These are phyloP conservation scores for Ziziphus jujuba DNA, from an alignment of 306 rosid genomes.

Conservation along the genomic window DNA sequence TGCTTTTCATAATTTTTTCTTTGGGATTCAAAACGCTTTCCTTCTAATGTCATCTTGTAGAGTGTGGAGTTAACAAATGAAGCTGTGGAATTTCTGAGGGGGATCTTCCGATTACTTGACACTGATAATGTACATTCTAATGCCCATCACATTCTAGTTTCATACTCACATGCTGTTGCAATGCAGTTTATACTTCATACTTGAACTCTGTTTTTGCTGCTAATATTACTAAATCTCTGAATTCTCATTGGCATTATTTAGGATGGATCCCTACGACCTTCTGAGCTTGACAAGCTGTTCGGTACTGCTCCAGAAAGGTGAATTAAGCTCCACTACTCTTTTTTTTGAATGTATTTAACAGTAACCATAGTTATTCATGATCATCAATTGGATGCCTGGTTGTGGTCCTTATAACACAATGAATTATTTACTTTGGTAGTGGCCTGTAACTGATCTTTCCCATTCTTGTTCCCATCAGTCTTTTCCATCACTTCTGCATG, in stretches of 20 bases:
- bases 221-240: slow-evolving; percentile 24
- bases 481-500: background rate
- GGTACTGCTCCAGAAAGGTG: slow-evolving; percentile 94
- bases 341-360: background rate
- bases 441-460: background rate
- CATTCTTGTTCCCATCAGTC: background rate
- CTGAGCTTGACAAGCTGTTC: slow-evolving; percentile 76
- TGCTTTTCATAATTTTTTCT: background rate
- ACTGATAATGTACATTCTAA: slow-evolving; percentile 63
- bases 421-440: background rate
- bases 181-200: slow-evolving; percentile 18
- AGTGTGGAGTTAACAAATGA: slow-evolving; percentile 86
- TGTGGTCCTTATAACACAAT: background rate
- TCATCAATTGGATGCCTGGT: background rate
- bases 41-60: slow-evolving; percentile 49
- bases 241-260: slow-evolving; percentile 38
- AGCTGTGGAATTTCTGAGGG: slow-evolving; percentile 81
- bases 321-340: background rate
- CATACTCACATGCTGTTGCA: slow-evolving; percentile 12
- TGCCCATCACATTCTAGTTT: slow-evolving; percentile 22
- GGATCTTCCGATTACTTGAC: slow-evolving; percentile 79
- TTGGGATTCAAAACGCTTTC: slow-evolving; percentile 10
- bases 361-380: background rate
- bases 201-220: slow-evolving; percentile 21
- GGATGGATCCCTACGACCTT: slow-evolving; percentile 80